Conservation (phyloP, 1,139 yeast species). For the Diutina ranongensis region DNA sequence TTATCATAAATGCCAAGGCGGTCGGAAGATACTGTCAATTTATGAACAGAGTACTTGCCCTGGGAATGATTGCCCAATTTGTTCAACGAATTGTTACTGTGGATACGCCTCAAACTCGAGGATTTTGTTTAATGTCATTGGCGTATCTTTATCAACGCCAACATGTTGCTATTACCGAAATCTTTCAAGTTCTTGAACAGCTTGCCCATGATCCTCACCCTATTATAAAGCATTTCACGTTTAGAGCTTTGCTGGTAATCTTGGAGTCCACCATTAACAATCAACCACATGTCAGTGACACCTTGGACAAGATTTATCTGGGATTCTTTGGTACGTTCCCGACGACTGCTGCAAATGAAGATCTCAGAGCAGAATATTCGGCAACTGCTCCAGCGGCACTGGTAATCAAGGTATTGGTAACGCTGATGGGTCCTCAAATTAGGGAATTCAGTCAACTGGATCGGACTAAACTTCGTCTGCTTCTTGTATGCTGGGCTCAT, state of each 20-base stretch:
- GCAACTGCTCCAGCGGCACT: neutral
- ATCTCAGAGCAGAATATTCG: neutral
- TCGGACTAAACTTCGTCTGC: neutral
- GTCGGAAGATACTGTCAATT: constrained; percentile 43
- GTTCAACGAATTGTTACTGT: constrained; percentile 53
- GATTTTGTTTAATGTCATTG: constrained; percentile 49
- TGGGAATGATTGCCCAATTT: constrained; percentile 40
- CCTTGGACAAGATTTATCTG: neutral
- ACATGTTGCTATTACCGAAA: constrained; percentile 14
- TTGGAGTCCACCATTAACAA: neutral
- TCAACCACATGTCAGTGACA: neutral
- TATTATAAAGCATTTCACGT: constrained; percentile 24
- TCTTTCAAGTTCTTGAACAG: constrained; percentile 34
- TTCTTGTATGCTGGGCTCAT: neutral
- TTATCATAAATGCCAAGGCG: constrained; percentile 51
- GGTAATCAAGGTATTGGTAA: neutral
- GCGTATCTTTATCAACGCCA: constrained; percentile 44
- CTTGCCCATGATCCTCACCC: constrained; percentile 78
- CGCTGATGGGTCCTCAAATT: constrained; percentile 3
- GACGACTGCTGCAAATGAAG: neutral
- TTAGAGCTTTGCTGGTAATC: neutral
- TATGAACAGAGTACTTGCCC: constrained; percentile 26
- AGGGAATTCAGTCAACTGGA: neutral
- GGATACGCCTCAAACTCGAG: constrained; percentile 49
- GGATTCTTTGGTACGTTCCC: neutral